Evolutionary conservation across 1,284 basidiomycete genomes (phyloP).

Genomic region (Moesziomyces parantarcticus): DNA sequence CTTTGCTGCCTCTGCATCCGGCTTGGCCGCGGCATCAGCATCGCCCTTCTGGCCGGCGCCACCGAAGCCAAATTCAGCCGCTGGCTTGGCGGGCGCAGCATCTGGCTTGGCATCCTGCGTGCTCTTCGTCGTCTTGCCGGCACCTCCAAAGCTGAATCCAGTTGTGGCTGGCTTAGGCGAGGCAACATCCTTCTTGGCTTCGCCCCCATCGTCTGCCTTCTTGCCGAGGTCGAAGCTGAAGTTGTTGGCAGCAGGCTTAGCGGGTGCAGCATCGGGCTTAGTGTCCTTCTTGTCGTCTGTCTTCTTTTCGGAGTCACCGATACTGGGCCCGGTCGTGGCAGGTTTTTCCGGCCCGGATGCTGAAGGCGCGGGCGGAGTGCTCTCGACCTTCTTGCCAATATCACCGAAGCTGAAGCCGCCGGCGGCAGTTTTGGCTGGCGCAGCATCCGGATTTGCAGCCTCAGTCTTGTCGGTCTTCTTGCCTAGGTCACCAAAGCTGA

Average conservation of each 20-base stretch:
- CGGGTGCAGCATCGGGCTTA: neutral
- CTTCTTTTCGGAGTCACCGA: slow-evolving; percentile 15
- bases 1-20: neutral
- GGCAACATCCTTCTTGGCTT: neutral
- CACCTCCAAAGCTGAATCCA: no score
- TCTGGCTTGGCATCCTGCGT: slow-evolving; percentile 1
- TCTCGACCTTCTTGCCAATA: slow-evolving; percentile 3
- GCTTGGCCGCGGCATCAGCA: neutral
- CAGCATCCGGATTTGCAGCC: neutral
- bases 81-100: neutral
- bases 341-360: slow-evolving; percentile 2
- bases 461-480: slow-evolving; percentile 8
- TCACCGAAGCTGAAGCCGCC: slow-evolving; percentile 17
- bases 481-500: slow-evolving; percentile 18
- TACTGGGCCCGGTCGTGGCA: neutral
- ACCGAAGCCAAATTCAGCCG: neutral
- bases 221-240: slow-evolving; percentile 16
- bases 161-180: no score
- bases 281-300: neutral
- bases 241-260: neutral
- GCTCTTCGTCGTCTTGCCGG: neutral
- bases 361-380: neutral
- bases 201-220: slow-evolving; percentile 1
- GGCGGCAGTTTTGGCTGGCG: slow-evolving; percentile 7
- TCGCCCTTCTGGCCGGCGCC: neutral